phyloP scores from a whole-genome alignment of 352 stramenopile genomes.

The Pythium phragmiticola region DNA sequence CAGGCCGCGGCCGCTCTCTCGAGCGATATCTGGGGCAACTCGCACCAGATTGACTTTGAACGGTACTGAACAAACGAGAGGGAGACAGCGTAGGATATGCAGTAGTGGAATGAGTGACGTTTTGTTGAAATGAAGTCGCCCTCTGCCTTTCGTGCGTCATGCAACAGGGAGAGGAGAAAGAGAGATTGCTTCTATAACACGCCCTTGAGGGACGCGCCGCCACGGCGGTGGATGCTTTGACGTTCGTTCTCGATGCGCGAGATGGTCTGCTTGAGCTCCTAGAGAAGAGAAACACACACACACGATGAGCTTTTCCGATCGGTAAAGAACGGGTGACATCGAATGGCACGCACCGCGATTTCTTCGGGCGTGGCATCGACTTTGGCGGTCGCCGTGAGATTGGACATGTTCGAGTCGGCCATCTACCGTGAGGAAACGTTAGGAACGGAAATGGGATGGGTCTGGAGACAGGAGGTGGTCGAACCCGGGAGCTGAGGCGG shows the following conservation, averaged over 20 bases:
- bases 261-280: conserved; percentile 78
- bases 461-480: not conserved
- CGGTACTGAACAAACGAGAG: conserved; percentile 16
- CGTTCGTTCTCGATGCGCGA: conserved; percentile 74
- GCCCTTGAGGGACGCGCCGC: conserved; percentile 76
- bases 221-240: conserved; percentile 77
- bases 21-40: conserved; percentile 83
- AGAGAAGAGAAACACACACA: not conserved
- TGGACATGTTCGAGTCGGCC: conserved; percentile 85
- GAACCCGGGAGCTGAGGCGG: conserved; percentile 74
- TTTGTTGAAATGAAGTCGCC: conserved; percentile 7
- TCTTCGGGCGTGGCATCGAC: conserved; percentile 78
- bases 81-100: not conserved
- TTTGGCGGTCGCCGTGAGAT: conserved; percentile 74
- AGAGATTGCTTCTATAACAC: conserved; percentile 44
- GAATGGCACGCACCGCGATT: conserved; percentile 41
- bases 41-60: conserved; percentile 76
- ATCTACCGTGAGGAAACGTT: conserved; percentile 38
- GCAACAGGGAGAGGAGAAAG: not conserved
- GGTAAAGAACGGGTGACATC: not conserved
- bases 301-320: not conserved
- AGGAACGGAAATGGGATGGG: not conserved
- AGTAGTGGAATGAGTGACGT: not conserved
- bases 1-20: conserved; percentile 62
- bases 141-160: no score